Evolutionary conservation across 768 basidiomycete genomes (phyloP).

Genomic region (Termitomyces titanicus): DNA sequence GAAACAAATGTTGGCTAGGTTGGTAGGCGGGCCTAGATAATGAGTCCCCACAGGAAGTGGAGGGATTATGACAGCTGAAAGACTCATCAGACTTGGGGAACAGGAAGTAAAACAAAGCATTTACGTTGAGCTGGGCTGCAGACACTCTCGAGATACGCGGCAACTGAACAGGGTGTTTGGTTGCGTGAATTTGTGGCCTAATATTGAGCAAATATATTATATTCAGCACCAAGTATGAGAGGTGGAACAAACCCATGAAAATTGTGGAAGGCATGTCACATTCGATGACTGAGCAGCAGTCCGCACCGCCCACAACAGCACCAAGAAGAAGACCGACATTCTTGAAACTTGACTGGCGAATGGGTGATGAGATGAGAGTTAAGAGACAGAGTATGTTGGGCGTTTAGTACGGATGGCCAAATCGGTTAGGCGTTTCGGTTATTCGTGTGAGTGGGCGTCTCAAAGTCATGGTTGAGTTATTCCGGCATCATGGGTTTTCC

Average conservation of each 20-base stretch:
- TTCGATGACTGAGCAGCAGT: constrained; percentile 29
- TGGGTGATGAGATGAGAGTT: neutral
- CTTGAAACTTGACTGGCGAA: neutral
- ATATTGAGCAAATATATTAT: neutral
- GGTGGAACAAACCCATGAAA: constrained; percentile 30
- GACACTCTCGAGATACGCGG: constrained; percentile 42
- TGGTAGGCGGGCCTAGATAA: constrained; percentile 38
- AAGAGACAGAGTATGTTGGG: neutral
- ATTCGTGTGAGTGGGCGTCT: neutral
- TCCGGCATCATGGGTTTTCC: too few relatives aligned
- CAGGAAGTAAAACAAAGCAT: constrained; percentile 8
- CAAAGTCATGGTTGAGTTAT: too few relatives aligned
- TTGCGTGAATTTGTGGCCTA: constrained; percentile 36
- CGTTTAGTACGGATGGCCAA: neutral
- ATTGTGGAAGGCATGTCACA: constrained; percentile 33
- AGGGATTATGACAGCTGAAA: constrained; percentile 34
- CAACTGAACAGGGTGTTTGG: constrained; percentile 50
- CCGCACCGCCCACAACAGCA: neutral
- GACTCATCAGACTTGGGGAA: neutral
- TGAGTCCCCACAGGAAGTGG: constrained; percentile 33
- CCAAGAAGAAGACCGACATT: neutral
- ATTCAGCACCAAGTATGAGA: neutral
- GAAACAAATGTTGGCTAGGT: constrained; percentile 36
- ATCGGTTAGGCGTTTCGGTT: neutral
- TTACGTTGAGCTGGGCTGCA: constrained; percentile 32